Conservation (phyloP, 2,329 filamentous ascomycete genomes). For the Venturia effusa region DNA sequence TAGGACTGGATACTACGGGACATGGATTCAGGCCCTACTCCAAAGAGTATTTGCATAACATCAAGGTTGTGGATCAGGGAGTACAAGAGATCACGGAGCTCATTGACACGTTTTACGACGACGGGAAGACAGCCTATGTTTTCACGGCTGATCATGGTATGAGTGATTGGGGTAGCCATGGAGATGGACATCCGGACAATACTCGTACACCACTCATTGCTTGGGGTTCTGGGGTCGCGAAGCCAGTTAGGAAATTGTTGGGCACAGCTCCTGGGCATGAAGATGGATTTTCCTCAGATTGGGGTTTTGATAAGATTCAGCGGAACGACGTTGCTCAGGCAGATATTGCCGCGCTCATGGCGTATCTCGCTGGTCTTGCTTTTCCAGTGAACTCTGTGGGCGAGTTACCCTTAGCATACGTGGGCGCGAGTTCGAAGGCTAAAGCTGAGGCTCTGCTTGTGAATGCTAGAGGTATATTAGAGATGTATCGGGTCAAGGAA, state of each 20-base stretch:
- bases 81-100: constrained; percentile 73
- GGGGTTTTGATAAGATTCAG: constrained; percentile 68
- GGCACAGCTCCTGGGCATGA: constrained; percentile 71
- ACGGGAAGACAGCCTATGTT: constrained; percentile 79
- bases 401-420: constrained; percentile 73
- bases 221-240: constrained; percentile 86
- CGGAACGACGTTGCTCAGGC: constrained; percentile 90
- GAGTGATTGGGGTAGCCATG: constrained; percentile 99
- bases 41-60: constrained; percentile 87
- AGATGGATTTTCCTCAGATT: constrained; percentile 76
- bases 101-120: constrained; percentile 74
- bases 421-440: constrained; percentile 58
- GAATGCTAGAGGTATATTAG: constrained; percentile 77
- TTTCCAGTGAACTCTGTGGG: constrained; percentile 96
- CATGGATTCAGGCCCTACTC: constrained; percentile 85
- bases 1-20: constrained; percentile 84
- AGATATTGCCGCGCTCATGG: constrained; percentile 91
- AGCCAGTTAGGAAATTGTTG: constrained; percentile 48
- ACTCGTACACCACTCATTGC: constrained; percentile 85
- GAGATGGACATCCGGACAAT: constrained; percentile 94
- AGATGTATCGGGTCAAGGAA: constrained; percentile 96
- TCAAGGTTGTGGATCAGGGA: constrained; percentile 86
- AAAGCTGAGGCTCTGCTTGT: constrained; percentile 78
- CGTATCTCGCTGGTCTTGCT: constrained; percentile 75
- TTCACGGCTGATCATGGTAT: constrained; percentile 98